These are phyloP conservation scores for Fomitiporia mediterranea DNA, from an alignment of 1,284 basidiomycete genomes.

Conservation along the genomic window DNA sequence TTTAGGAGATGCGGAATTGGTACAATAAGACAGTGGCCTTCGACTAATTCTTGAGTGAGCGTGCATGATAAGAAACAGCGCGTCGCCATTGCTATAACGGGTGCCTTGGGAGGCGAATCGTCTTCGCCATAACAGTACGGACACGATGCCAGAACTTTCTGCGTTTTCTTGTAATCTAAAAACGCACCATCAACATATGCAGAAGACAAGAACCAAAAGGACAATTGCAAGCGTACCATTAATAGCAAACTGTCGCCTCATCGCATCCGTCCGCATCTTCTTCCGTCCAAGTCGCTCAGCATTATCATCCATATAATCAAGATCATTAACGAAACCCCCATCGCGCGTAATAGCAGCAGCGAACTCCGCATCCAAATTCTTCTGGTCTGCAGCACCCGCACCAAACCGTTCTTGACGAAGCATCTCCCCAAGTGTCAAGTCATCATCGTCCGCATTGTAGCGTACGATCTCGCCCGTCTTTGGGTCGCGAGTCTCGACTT, in stretches of 20 bases:
- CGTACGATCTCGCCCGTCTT: constrained; percentile 84
- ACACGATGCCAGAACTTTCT: constrained; percentile 85
- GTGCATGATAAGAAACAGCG: constrained; percentile 88
- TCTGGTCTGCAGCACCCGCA: constrained; percentile 86
- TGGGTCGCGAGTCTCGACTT: constrained; percentile 83
- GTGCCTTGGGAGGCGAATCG: constrained; percentile 77
- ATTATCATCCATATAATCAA: constrained; percentile 97
- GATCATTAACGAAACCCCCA: constrained; percentile 79
- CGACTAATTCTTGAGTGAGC: constrained; percentile 77
- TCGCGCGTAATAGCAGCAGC: constrained; percentile 86
- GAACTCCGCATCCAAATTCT: constrained; percentile 87
- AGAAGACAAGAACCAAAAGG: not conserved
- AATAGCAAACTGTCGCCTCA: constrained; percentile 97
- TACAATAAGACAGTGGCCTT: constrained; percentile 91
- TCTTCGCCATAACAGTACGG: constrained; percentile 88
- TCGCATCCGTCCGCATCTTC: constrained; percentile 93
- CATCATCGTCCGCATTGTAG: constrained; percentile 88
- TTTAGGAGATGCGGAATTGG: constrained; percentile 92
- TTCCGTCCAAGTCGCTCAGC: constrained; percentile 87
- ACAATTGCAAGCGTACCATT: constrained; percentile 61
- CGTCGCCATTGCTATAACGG: constrained; percentile 87
- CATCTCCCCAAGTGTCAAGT: constrained; percentile 83
- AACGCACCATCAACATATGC: not conserved
- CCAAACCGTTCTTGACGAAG: constrained; percentile 89
- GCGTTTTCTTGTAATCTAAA: constrained; percentile 90